These are phyloP conservation scores for Deinandra increscens DNA, from an alignment of 129 eudicot genomes.

Conservation along the genomic window DNA sequence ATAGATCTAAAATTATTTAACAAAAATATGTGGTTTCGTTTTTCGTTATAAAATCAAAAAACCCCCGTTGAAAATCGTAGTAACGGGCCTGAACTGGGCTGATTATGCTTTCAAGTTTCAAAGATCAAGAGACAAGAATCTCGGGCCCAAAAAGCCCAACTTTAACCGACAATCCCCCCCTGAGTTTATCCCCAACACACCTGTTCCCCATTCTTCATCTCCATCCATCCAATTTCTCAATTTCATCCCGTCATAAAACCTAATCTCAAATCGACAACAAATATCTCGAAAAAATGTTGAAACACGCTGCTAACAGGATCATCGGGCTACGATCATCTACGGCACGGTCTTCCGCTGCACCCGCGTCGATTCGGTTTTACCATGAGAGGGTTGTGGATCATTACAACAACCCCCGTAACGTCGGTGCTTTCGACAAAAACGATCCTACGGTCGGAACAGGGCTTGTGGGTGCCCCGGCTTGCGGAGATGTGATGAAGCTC, in stretches of 20 bases:
- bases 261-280: neutral
- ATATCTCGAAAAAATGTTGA: conserved; percentile 51
- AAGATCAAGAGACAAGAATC: too few relatives aligned
- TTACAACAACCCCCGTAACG: conserved; percentile 92
- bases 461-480: conserved; percentile 96
- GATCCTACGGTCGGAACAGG: conserved; percentile 95
- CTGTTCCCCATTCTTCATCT: neutral
- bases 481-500: conserved; percentile 97
- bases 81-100: too few relatives aligned
- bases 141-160: neutral
- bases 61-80: too few relatives aligned
- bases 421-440: conserved; percentile 89
- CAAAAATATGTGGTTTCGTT: neutral
- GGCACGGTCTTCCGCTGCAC: conserved; percentile 19
- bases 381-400: conserved; percentile 99
- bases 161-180: neutral
- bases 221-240: conserved; percentile 5
- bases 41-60: too few relatives aligned
- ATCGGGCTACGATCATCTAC: conserved; percentile 31
- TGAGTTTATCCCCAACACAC: conserved; percentile 21
- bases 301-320: conserved; percentile 34
- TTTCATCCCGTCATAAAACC: neutral
- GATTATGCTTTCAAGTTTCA: too few relatives aligned
- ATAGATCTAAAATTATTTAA: too few relatives aligned
- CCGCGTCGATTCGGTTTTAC: conserved; percentile 44